Base-by-base conservation (phyloP, 176 grass and related monocot species). In the Miscanthus lutarioriparius region DNA sequence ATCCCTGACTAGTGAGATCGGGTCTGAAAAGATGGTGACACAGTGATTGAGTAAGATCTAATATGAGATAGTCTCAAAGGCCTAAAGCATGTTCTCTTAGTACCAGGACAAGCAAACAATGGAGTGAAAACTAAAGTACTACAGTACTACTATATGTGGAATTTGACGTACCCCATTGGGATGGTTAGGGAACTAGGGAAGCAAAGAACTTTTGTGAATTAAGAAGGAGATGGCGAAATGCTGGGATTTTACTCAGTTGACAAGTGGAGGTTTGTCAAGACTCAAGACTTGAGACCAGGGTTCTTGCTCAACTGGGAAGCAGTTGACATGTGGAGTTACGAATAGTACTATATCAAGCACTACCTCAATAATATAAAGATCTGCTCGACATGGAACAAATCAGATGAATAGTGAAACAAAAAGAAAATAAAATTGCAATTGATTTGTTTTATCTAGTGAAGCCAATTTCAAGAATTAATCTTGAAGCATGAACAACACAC, bases 1-100 rank as follows among this genome's bases (percentile, higher is more conserved):
- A 45, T 95, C 96, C 76, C 96, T 90, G 45, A 92, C 89, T 83
- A 98, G 87, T 27, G 96, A 98, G 17, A 98, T 80, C 1, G 96
- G 96, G 49, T 98, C 96, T 98, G 89, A 81, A 90, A 91, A 65
- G 26, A 89, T 62, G 71, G 72, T 53, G 72, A n/a, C 62, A 79
- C 48, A 76, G 62, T 70, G 23, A 43, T 72, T 38, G 47, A 84
- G 63, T 65, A 80, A 74, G 23, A 62, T 84, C 32, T 65, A 80
- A 68, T 14, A 62, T 80, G 37, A 75, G 20, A 3, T 64, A 40
- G 63, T 49, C 39, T 72, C 23, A 54, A 44, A 70, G 45, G 27
- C 39, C 73, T 74, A 65, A 85, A 67, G 22, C 51, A 67, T 53
- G 15, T 38, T 26, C 12, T 10, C 30, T 72, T 51, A 48, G 13